Evolutionary conservation across 1,284 basidiomycete species (phyloP), one percentile per base, ranked within the genome.

Genomic region (Anthracocystis panici-leucophaei): DNA sequence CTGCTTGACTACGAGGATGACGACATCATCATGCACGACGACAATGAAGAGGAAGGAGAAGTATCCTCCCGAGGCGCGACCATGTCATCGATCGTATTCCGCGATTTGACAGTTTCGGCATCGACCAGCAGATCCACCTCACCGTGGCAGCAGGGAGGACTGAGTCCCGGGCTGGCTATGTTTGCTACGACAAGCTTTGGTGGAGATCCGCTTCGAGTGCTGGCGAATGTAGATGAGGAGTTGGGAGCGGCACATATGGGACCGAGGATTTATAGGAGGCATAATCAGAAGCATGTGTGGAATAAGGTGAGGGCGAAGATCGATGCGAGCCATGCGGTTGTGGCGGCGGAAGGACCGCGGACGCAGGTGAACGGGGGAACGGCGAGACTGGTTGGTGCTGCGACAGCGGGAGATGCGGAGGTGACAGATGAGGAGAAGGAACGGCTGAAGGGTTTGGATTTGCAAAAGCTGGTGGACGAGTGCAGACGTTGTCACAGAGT

Each of bases 51-150:
- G 14, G 57, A 64, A 18, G 73, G 64, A 3, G 53, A 63, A 40
- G 65, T 72, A 9, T 76, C 74, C 3, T 46, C 74, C 6, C 57
- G 65, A 4, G 74, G 74, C 18, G 69, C 74, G 10, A 76, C 68
- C 31, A 76, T 76, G 68, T 71, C 74, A n/a, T 72, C 68, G 9
- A 71, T 76, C 53, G 61, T 72, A 0, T 76, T 76, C 25, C 68
- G 74, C 16, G 74, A 76, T 25, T 58, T 75, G 18, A 64, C 72
- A 5, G 40, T 63, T 14, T 65, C 62, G 0, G 51, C 61, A 11
- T 56, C 55, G n/a, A 51, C 59, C 9, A 65, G 60, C 29, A 55
- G 68, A 11, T 58, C 68, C 16, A 54, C 42, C 35, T 67, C 61
- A 20, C 63, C 73, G 2, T 66, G 67, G 67, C 60, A 71, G 42